Conservation (phyloP, 192 early-diverging fungal genomes). For the Coemansia sp. region DNA sequence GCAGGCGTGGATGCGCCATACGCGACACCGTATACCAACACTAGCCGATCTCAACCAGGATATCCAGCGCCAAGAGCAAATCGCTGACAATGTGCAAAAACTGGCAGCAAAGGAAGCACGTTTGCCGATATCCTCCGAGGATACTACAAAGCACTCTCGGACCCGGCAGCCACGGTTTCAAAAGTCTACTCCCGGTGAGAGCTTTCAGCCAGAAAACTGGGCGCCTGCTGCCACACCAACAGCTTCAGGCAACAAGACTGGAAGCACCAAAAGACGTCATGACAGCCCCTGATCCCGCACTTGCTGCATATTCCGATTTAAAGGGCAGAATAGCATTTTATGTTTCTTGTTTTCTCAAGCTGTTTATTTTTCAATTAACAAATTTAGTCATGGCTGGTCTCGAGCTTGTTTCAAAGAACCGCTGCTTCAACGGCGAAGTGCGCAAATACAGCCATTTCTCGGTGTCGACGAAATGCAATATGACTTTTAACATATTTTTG, state of each 20-base stretch:
- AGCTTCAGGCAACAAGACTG: not conserved
- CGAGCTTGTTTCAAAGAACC: conserved; percentile 58
- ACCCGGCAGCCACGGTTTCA: conserved; percentile 18
- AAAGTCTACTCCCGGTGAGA: conserved; percentile 25
- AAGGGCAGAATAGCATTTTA: not conserved
- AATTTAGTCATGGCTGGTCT: conserved; percentile 22
- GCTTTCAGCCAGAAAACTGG: conserved; percentile 41
- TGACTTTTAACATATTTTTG: conserved; percentile 77
- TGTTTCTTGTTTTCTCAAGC: conserved; percentile 4
- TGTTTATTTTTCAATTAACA: not conserved
- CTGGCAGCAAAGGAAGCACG: conserved; percentile 14
- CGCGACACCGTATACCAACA: conserved; percentile 33
- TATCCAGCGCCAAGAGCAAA: conserved; percentile 29
- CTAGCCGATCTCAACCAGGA: conserved; percentile 29
- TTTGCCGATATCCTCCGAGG: not conserved
- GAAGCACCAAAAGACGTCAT: not conserved
- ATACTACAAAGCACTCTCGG: not conserved
- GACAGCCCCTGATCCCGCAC: not conserved
- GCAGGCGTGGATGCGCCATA: conserved; percentile 57
- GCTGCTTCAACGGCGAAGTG: conserved; percentile 68
- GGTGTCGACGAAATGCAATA: conserved; percentile 60
- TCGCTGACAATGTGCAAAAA: conserved; percentile 27
- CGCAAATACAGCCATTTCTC: conserved; percentile 75
- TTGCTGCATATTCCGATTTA: not conserved
- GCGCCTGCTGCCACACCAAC: not conserved